phyloP scores from a whole-genome alignment of 2,329 filamentous ascomycete genomes.

The Epichloe festucae region DNA sequence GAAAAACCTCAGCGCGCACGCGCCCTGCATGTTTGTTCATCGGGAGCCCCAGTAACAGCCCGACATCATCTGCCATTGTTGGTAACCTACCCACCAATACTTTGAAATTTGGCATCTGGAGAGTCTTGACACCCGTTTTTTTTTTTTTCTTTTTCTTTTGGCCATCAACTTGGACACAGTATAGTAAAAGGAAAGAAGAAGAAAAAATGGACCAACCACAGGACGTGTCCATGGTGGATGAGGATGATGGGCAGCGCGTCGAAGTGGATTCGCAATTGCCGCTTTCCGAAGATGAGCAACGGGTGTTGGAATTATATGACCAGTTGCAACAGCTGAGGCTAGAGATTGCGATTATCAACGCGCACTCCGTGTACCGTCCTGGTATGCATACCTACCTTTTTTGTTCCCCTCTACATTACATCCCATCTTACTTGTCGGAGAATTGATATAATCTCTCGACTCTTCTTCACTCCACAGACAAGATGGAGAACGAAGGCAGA shows the following conservation, averaged over 20 bases:
- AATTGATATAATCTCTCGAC: not conserved
- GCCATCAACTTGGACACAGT: too few species aligned
- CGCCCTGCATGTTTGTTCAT: too few species aligned
- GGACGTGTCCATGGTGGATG: constrained; percentile 16
- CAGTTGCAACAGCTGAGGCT: constrained; percentile 57
- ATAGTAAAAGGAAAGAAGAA: too few species aligned
- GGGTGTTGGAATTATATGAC: constrained; percentile 57
- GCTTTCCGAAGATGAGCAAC: constrained; percentile 53
- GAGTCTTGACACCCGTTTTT: too few species aligned
- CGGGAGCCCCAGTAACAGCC: too few species aligned
- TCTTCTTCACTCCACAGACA: not conserved
- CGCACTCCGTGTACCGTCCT: constrained; percentile 25
- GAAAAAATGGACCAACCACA: constrained; percentile 1
- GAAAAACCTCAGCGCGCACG: too few species aligned
- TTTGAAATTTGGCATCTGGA: too few species aligned
- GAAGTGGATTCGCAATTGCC: constrained; percentile 30
- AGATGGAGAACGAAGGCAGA: not conserved
- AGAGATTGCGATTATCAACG: constrained; percentile 54
- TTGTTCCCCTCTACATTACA: too few species aligned
- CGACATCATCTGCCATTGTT: too few species aligned
- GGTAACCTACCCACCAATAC: too few species aligned
- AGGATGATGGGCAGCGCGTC: constrained; percentile 6
- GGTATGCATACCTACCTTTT: constrained; percentile 15
- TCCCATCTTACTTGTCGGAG: not conserved
- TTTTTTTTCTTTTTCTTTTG: too few species aligned